Evolutionary conservation across 768 basidiomycete species (phyloP).

Genomic region (Mycena amicta): DNA sequence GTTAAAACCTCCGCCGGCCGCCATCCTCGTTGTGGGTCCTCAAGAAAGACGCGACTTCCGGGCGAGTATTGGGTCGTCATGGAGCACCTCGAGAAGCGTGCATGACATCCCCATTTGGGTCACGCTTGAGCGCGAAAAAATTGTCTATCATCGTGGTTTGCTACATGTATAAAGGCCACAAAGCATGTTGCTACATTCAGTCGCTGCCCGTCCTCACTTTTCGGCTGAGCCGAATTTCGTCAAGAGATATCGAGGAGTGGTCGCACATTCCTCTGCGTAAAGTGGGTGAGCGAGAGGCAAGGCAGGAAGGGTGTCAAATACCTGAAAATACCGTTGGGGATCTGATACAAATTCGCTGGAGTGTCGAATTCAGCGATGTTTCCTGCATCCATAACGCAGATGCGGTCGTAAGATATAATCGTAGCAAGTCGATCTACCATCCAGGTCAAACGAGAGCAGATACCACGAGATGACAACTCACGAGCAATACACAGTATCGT

Average conservation of each 20-base stretch:
- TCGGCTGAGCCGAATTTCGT: constrained; percentile 59
- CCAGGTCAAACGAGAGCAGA: neutral
- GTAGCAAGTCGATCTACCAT: constrained; percentile 77
- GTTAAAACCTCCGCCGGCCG: constrained; percentile 80
- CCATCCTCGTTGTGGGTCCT: constrained; percentile 93
- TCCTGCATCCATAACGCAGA: constrained; percentile 86
- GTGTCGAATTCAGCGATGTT: constrained; percentile 84
- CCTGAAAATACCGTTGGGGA: constrained; percentile 60
- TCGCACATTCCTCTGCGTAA: constrained; percentile 91
- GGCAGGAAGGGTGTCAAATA: too few relatives aligned
- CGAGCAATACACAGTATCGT: constrained; percentile 89
- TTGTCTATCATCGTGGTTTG: constrained; percentile 47
- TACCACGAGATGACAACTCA: constrained; percentile 39
- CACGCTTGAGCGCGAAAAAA: neutral
- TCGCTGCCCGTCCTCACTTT: constrained; percentile 27
- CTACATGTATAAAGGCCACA: constrained; percentile 68
- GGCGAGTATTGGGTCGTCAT: constrained; percentile 64
- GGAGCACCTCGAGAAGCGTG: constrained; percentile 13
- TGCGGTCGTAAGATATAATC: constrained; percentile 85
- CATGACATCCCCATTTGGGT: neutral
- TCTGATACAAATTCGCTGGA: constrained; percentile 64
- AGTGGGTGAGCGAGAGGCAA: too few relatives aligned
- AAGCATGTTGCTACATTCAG: constrained; percentile 2
- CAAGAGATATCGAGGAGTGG: constrained; percentile 71
- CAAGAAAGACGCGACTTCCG: constrained; percentile 87